These are phyloP conservation scores for Exidia glandulosa DNA, from an alignment of 768 basidiomycete species.

Conservation along the genomic window DNA sequence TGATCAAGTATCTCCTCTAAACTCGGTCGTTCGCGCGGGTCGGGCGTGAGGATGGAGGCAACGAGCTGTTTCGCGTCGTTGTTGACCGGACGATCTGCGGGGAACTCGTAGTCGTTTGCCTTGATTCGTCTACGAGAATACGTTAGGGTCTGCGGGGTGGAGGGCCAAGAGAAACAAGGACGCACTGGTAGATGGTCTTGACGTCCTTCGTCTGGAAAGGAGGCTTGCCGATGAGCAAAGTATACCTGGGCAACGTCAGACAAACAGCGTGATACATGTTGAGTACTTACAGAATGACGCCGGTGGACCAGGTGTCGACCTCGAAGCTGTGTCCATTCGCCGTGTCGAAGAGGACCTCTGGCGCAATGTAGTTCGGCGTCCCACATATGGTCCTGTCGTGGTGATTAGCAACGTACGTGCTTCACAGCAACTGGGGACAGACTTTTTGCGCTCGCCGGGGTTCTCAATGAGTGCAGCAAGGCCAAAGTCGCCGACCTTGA, in stretches of 20 bases:
- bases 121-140: conserved; percentile 64
- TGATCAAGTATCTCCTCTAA: conserved; percentile 79
- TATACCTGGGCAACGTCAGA: conserved; percentile 39
- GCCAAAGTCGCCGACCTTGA: conserved; percentile 96
- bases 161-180: conserved; percentile 2
- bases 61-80: conserved; percentile 66
- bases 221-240: conserved; percentile 85
- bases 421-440: conserved; percentile 10
- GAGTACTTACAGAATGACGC: conserved; percentile 62
- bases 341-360: conserved; percentile 92
- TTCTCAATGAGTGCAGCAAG: conserved; percentile 94
- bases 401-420: neutral
- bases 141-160: neutral
- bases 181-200: conserved; percentile 88
- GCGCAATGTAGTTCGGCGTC: conserved; percentile 97
- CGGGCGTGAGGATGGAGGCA: conserved; percentile 71
- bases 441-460: conserved; percentile 93
- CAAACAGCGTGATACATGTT: neutral
- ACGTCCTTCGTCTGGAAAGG: conserved; percentile 99
- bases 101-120: conserved; percentile 89
- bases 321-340: conserved; percentile 96
- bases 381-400: conserved; percentile 74
- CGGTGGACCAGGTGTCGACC: conserved; percentile 96
- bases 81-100: conserved; percentile 62
- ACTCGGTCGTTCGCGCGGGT: conserved; percentile 69